Evolutionary conservation across 129 eudicot species (phyloP).

Genomic region (Flaveria trinervia): DNA sequence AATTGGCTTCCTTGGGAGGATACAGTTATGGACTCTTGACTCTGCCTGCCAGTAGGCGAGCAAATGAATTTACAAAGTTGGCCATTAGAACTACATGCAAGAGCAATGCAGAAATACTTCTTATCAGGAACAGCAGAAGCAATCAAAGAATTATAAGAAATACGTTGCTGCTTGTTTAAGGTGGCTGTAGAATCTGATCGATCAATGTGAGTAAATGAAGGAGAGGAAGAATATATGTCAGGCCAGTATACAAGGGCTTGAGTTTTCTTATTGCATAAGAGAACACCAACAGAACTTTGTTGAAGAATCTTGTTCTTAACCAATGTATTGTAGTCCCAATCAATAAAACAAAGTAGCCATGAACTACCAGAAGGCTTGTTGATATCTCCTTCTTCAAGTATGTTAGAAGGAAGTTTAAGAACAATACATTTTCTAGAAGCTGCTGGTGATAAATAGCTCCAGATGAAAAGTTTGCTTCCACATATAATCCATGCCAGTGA

Average conservation of each 20-base stretch:
- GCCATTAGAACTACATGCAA: slow-evolving; percentile 74
- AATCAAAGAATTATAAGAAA: slow-evolving; percentile 67
- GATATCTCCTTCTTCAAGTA: slow-evolving; percentile 49
- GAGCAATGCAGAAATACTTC: slow-evolving; percentile 61
- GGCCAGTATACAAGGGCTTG: slow-evolving; percentile 68
- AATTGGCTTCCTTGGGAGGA: slow-evolving; percentile 44
- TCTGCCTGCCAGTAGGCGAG: slow-evolving; percentile 53
- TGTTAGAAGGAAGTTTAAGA: slow-evolving; percentile 64
- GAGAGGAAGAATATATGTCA: slow-evolving; percentile 51
- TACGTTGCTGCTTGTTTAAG: slow-evolving; percentile 37
- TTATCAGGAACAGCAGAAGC: slow-evolving; percentile 53
- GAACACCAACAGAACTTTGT: slow-evolving; percentile 65
- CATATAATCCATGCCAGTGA: slow-evolving; percentile 82
- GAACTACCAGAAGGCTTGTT: slow-evolving; percentile 36
- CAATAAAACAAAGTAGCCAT: slow-evolving; percentile 65
- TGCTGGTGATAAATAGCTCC: slow-evolving; percentile 73
- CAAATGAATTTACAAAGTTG: slow-evolving; percentile 74
- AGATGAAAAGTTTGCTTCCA: slow-evolving; percentile 62
- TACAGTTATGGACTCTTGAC: slow-evolving; percentile 36
- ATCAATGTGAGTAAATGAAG: slow-evolving; percentile 39
- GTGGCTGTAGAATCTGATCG: slow-evolving; percentile 42
- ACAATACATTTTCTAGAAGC: slow-evolving; percentile 66
- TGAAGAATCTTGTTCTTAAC: slow-evolving; percentile 28
- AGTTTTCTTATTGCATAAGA: slow-evolving; percentile 67
- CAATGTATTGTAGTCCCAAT: slow-evolving; percentile 51